A percentile compares a stretch with the other conserved stretches of the same genome.
phyloP scores from a whole-genome alignment of 2,329 filamentous ascomycete species.

The Ophiostoma ips region DNA sequence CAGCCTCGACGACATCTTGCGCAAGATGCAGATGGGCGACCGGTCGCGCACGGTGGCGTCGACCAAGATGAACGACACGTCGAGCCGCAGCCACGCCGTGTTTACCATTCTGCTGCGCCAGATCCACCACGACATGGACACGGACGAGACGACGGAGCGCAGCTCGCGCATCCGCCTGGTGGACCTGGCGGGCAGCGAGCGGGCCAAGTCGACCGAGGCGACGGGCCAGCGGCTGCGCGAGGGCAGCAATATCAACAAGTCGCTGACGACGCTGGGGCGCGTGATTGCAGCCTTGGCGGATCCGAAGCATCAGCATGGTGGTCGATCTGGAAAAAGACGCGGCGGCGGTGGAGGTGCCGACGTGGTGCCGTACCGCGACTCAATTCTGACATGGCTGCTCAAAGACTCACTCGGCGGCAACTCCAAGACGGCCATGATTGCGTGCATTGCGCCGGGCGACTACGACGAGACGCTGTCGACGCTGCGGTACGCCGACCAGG shows the following conservation, averaged over 20 bases:
- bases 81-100: conserved; percentile 87
- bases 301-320: conserved; percentile 59
- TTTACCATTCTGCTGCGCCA: conserved; percentile 98
- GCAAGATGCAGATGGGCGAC: conserved; percentile 84
- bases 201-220: conserved; percentile 89
- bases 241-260: conserved; percentile 98
- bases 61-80: conserved; percentile 99
- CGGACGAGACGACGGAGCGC: conserved; percentile 94
- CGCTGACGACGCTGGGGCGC: conserved; percentile 82
- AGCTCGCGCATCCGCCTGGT: conserved; percentile 88
- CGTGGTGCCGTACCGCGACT: conserved; percentile 86
- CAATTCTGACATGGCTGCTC: conserved; percentile 68
- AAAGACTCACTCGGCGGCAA: conserved; percentile 95
- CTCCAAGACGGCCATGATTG: conserved; percentile 98
- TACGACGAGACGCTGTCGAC: conserved; percentile 97
- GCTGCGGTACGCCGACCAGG: conserved; percentile 91
- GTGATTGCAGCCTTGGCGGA: conserved; percentile 86
- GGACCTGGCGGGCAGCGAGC: conserved; percentile 86
- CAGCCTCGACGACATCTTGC: conserved; percentile 73
- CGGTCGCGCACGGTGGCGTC: conserved; percentile 75
- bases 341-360: conserved; percentile 33
- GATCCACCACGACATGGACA: conserved; percentile 92
- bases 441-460: conserved; percentile 86
- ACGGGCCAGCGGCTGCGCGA: conserved; percentile 83
- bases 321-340: too few relatives aligned